These are phyloP conservation scores for Sedum album DNA, from an alignment of 164 flowering plant species.

Conservation along the genomic window DNA sequence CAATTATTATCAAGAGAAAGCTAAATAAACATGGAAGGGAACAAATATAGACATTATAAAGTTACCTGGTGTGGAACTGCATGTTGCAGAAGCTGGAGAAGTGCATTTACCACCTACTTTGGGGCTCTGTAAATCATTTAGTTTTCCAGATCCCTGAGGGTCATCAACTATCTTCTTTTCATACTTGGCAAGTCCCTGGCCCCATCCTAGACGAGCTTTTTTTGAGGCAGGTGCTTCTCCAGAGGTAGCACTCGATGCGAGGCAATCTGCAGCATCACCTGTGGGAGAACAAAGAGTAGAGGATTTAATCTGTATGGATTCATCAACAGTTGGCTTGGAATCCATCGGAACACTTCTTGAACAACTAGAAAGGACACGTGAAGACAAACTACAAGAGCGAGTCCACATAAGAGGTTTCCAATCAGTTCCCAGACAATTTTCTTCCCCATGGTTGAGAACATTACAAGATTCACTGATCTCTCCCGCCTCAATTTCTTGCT, in stretches of 20 bases:
- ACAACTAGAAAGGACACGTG: slow-evolving; percentile 67
- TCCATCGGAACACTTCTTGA: slow-evolving; percentile 54
- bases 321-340: slow-evolving; percentile 35
- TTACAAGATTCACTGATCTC: slow-evolving; percentile 33
- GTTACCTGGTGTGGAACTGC: slow-evolving; percentile 83
- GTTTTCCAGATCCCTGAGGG: slow-evolving; percentile 37
- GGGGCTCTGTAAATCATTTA: slow-evolving; percentile 41
- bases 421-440: slow-evolving; percentile 39
- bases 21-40: not conserved
- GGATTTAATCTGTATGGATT: slow-evolving; percentile 25
- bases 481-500: slow-evolving; percentile 37
- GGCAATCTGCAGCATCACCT: slow-evolving; percentile 41
- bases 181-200: slow-evolving; percentile 98
- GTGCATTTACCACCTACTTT: slow-evolving; percentile 33
- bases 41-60: not conserved
- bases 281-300: slow-evolving; percentile 46
- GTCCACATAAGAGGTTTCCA: slow-evolving; percentile 85
- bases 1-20: not conserved
- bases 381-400: slow-evolving; percentile 67
- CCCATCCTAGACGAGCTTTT: slow-evolving; percentile 96
- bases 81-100: slow-evolving; percentile 83
- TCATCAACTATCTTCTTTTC: slow-evolving; percentile 83
- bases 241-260: slow-evolving; percentile 22
- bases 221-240: slow-evolving; percentile 62
- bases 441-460: slow-evolving; percentile 40